Conservation (phyloP, 176 grass and related monocot genomes). For the Aegilops sharonensis region DNA sequence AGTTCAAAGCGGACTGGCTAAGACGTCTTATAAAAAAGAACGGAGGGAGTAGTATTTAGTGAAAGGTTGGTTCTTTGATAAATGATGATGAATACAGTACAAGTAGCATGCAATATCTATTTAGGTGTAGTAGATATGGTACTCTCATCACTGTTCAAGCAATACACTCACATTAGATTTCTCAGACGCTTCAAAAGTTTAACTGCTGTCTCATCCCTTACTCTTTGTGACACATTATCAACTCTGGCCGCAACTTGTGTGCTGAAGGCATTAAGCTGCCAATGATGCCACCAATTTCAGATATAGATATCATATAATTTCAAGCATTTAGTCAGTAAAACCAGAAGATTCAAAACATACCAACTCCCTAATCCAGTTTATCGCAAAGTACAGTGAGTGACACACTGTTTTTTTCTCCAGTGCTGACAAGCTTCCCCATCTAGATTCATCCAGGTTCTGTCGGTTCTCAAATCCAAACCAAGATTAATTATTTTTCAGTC, state of each 20-base stretch:
- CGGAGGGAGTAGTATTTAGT: neutral
- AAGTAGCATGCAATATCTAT: conserved; percentile 27
- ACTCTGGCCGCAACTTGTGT: conserved; percentile 67
- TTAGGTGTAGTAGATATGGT: conserved; percentile 10
- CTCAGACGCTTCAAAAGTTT: conserved; percentile 87
- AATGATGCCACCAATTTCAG: conserved; percentile 44
- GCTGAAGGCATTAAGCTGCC: conserved; percentile 83
- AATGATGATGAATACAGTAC: neutral
- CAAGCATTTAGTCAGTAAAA: conserved; percentile 13
- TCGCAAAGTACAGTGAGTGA: conserved; percentile 82
- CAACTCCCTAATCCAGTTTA: conserved; percentile 97
- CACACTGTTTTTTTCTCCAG: conserved; percentile 67
- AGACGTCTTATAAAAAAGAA: no score
- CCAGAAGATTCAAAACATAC: conserved; percentile 43
- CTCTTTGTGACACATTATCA: conserved; percentile 55
- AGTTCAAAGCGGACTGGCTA: no score
- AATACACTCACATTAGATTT: conserved; percentile 78
- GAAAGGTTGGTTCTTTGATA: neutral
- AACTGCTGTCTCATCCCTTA: conserved; percentile 53
- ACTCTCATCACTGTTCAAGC: neutral
- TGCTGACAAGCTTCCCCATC: conserved; percentile 59
- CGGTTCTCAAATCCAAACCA: conserved; percentile 33
- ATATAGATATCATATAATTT: conserved; percentile 17
- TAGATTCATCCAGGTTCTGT: conserved; percentile 66
- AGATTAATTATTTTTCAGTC: conserved; percentile 33